phyloP scores from a whole-genome alignment of 176 grass and related monocot genomes.

The Miscanthus lutarioriparius region DNA sequence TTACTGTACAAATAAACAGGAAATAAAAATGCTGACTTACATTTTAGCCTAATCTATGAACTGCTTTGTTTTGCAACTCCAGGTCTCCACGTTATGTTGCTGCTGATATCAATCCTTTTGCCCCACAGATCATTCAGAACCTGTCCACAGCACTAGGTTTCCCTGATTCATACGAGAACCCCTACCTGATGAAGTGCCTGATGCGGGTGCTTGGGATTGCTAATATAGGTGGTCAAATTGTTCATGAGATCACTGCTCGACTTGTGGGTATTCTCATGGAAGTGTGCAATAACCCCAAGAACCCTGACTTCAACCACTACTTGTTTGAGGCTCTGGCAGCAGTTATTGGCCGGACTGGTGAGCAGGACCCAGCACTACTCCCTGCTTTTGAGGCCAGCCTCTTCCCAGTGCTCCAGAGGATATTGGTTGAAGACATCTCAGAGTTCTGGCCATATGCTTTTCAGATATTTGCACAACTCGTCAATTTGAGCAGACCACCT shows the following conservation, averaged over 20 bases:
- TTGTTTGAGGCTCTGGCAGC: slow-evolving; percentile 91
- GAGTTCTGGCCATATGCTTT: slow-evolving; percentile 98
- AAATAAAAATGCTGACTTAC: not conserved
- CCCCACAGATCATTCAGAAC: slow-evolving; percentile 71
- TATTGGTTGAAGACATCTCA: slow-evolving; percentile 85
- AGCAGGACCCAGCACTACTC: slow-evolving; percentile 65
- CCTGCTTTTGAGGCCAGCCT: slow-evolving; percentile 69
- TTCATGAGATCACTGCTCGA: slow-evolving; percentile 54
- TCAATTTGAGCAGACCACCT: slow-evolving; percentile 74
- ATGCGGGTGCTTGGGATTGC: slow-evolving; percentile 84
- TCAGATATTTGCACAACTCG: slow-evolving; percentile 93
- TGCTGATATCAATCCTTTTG: slow-evolving; percentile 75
- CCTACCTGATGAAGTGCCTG: slow-evolving; percentile 94
- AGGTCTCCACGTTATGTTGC: slow-evolving; percentile 58
- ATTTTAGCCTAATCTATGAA: not conserved
- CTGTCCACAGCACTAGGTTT: slow-evolving; percentile 71
- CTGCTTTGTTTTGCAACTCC: not conserved
- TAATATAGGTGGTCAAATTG: slow-evolving; percentile 57
- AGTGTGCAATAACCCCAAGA: slow-evolving; percentile 95
- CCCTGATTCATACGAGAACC: slow-evolving; percentile 86
- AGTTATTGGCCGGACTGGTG: slow-evolving; percentile 64
- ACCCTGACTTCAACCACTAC: slow-evolving; percentile 96
- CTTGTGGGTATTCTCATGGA: slow-evolving; percentile 66
- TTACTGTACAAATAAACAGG: not conserved
- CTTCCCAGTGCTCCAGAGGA: slow-evolving; percentile 89